phyloP scores from a whole-genome alignment of 257 asterid species.

The Striga asiatica region DNA sequence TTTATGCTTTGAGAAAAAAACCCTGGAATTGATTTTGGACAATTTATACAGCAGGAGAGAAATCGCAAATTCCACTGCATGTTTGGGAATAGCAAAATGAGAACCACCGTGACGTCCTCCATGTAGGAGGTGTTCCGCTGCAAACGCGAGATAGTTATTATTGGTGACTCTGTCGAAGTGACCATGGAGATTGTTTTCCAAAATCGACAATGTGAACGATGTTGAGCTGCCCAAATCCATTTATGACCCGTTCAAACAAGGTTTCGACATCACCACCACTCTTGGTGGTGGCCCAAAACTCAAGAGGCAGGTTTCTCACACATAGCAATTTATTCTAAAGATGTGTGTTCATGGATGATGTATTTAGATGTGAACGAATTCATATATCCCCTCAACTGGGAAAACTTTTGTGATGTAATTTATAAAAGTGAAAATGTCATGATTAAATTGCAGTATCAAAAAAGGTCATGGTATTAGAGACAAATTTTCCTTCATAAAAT shows the following conservation, averaged over 20 bases:
- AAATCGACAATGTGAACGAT: slow-evolving; percentile 61
- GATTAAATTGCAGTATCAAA: no score
- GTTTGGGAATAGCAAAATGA: slow-evolving; percentile 28
- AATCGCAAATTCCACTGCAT: slow-evolving; percentile 47
- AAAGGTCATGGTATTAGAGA: no score
- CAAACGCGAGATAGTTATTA: slow-evolving; percentile 16
- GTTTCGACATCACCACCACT: slow-evolving; percentile 38
- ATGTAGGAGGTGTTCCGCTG: slow-evolving; percentile 88
- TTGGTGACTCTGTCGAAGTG: slow-evolving; percentile 20
- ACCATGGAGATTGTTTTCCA: slow-evolving; percentile 38
- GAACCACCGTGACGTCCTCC: slow-evolving; percentile 56
- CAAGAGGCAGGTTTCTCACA: slow-evolving; percentile 86
- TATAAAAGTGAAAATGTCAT: no score
- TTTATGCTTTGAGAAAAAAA: no score
- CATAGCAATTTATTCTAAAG: slow-evolving; percentile 35
- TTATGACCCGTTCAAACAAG: slow-evolving; percentile 26
- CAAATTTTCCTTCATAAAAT: no score
- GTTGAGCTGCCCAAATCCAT: slow-evolving; percentile 32
- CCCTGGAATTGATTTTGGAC: no score
- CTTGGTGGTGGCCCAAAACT: slow-evolving; percentile 81
- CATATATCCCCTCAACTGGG: slow-evolving; percentile 58
- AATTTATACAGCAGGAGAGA: slow-evolving; percentile 44
- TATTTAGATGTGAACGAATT: slow-evolving; percentile 76
- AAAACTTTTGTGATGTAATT: not conserved
- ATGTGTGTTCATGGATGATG: slow-evolving; percentile 65